These are phyloP conservation scores for Clonostachys chloroleuca DNA, from an alignment of 2,329 filamentous ascomycete genomes.

Conservation along the genomic window DNA sequence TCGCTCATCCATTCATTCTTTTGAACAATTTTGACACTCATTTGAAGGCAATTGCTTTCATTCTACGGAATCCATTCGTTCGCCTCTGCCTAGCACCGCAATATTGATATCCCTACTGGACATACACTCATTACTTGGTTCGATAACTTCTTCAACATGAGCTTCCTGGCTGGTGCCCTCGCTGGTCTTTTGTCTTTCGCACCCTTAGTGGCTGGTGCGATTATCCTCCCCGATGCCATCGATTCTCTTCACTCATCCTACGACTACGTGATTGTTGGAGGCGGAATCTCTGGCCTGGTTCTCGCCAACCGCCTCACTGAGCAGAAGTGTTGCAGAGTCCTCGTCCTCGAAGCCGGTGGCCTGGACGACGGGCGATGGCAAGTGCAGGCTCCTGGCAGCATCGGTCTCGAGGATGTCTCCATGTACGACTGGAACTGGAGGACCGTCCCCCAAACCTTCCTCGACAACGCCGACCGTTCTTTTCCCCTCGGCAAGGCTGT, in stretches of 20 bases:
- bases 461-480: conserved; percentile 14
- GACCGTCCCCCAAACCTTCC: conserved; percentile 17
- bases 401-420: conserved; percentile 15
- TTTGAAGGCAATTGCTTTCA: too few species aligned
- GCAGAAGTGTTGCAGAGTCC: conserved; percentile 15
- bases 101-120: too few species aligned
- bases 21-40: too few species aligned
- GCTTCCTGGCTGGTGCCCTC: too few species aligned
- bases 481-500: conserved; percentile 29
- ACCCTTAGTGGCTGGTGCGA: too few species aligned
- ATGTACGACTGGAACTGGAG: conserved; percentile 27
- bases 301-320: conserved; percentile 19
- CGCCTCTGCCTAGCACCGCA: too few species aligned
- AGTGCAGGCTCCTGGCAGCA: conserved; percentile 8
- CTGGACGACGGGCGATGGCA: conserved; percentile 10
- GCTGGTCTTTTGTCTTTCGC: too few species aligned
- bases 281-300: conserved; percentile 22
- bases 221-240: too few species aligned
- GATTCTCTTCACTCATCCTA: conserved; percentile 1
- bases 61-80: too few species aligned
- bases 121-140: too few species aligned
- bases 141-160: too few species aligned
- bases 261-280: conserved; percentile 22
- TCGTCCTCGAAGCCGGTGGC: conserved; percentile 30
- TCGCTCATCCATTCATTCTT: too few species aligned